phyloP scores from a whole-genome alignment of 2,329 filamentous ascomycete species.

The Phialocephala sp. region DNA sequence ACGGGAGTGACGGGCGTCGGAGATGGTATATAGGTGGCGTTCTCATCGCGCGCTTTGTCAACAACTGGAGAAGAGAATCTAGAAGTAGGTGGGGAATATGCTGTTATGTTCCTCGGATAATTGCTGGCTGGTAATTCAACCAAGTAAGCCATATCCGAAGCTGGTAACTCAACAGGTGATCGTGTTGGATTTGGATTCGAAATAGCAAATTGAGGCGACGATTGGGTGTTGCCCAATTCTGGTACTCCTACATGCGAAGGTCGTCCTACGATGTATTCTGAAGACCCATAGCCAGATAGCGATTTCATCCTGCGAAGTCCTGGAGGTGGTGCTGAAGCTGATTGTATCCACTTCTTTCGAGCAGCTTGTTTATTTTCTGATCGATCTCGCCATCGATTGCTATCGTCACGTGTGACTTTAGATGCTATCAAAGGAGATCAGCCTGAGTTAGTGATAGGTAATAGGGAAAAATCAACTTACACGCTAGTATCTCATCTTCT shows the following conservation, averaged over 20 bases:
- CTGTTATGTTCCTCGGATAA: neutral
- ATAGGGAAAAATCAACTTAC: neutral
- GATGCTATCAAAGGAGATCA: neutral
- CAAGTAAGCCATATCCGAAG: neutral
- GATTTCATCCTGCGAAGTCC: slow-evolving; percentile 5
- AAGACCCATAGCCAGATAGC: neutral
- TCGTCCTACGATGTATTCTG: neutral
- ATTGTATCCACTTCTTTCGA: slow-evolving; percentile 6
- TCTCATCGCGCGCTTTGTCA: too few relatives aligned
- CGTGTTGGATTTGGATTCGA: neutral
- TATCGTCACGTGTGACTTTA: neutral
- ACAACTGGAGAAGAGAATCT: neutral
- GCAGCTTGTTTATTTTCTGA: neutral
- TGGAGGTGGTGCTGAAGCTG: neutral
- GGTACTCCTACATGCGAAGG: neutral
- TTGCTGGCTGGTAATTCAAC: neutral
- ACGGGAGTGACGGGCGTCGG: too few relatives aligned
- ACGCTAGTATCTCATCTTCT: neutral
- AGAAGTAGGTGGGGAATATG: neutral
- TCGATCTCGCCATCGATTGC: slow-evolving; percentile 6
- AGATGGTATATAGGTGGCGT: too few relatives aligned
- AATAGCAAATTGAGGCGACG: neutral
- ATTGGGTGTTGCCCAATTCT: neutral
- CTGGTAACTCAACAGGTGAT: slow-evolving; percentile 3
- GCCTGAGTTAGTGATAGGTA: too few relatives aligned